Evolutionary conservation across 345 rosid species (phyloP).

Genomic region (Salix exigua): DNA sequence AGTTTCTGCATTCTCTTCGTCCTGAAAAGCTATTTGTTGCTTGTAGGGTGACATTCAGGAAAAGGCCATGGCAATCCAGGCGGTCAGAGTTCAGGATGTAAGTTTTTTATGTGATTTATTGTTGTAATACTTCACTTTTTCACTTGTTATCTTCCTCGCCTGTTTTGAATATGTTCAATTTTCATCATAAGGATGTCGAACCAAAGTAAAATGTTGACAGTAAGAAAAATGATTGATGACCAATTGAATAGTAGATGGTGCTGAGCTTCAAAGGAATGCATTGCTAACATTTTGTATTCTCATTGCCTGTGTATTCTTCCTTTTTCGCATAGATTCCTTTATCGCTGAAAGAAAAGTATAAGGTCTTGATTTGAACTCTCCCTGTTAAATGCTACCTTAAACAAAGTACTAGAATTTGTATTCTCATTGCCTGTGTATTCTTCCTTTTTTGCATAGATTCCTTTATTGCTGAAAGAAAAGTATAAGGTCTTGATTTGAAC

Average conservation of each 20-base stretch:
- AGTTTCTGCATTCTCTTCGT: slow-evolving; percentile 3
- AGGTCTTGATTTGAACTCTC: no score
- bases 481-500: no score
- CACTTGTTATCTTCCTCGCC: neutral
- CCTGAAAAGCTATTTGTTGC: slow-evolving; percentile 17
- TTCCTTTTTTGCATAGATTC: no score
- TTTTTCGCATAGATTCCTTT: neutral
- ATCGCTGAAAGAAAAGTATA: no score
- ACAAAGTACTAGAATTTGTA: no score
- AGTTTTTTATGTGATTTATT: slow-evolving; percentile 22
- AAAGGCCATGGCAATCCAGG: slow-evolving; percentile 83
- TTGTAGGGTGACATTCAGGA: slow-evolving; percentile 91
- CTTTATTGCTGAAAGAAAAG: no score
- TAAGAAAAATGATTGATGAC: neutral
- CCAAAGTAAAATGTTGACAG: neutral
- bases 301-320: neutral
- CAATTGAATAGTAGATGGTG: neutral
- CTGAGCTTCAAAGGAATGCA: neutral
- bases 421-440: no score
- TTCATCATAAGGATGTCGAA: neutral
- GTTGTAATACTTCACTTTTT: neutral
- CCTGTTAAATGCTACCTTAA: no score
- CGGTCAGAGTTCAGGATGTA: slow-evolving; percentile 93
- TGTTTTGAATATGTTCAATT: neutral
- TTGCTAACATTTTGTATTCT: neutral